Conservation (phyloP, 1,284 basidiomycete genomes). For the Cystobasidiaceae sp. region DNA sequence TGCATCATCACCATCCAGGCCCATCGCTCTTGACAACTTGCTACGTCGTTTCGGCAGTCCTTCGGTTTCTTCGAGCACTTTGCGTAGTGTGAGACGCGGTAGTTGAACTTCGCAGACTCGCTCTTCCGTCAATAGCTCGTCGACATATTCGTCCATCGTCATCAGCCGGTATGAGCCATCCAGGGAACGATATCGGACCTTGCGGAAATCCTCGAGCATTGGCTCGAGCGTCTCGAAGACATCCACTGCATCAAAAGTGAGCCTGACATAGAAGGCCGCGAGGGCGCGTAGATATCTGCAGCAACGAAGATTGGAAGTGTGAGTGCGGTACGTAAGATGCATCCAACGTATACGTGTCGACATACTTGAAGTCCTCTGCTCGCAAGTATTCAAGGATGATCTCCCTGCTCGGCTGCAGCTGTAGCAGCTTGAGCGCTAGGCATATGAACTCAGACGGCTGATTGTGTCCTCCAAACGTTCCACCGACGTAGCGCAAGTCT, state of each 20-base stretch:
- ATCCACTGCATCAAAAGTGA: conserved; percentile 84
- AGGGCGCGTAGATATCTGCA: conserved; percentile 84
- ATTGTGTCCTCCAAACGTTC: conserved; percentile 80
- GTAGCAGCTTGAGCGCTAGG: conserved; percentile 84
- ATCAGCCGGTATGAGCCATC: conserved; percentile 60
- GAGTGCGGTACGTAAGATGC: neutral
- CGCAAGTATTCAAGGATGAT: conserved; percentile 90
- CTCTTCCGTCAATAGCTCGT: conserved; percentile 78
- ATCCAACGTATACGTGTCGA: conserved; percentile 32
- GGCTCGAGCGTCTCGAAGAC: conserved; percentile 92
- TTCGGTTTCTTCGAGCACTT: conserved; percentile 82
- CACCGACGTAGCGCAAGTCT: conserved; percentile 75
- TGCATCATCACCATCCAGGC: conserved; percentile 35
- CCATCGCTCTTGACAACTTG: conserved; percentile 72
- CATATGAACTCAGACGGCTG: conserved; percentile 87
- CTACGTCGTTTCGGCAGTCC: conserved; percentile 78
- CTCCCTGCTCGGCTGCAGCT: conserved; percentile 95
- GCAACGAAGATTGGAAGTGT: neutral
- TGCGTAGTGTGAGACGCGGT: conserved; percentile 78
- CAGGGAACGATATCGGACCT: conserved; percentile 73
- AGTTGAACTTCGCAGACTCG: conserved; percentile 95
- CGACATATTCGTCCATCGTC: conserved; percentile 88
- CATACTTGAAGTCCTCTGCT: conserved; percentile 95
- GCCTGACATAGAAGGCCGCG: conserved; percentile 87
- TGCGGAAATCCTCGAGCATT: conserved; percentile 85